phyloP scores from a whole-genome alignment of 2,329 filamentous ascomycete species.

The Aspergillus ruber region DNA sequence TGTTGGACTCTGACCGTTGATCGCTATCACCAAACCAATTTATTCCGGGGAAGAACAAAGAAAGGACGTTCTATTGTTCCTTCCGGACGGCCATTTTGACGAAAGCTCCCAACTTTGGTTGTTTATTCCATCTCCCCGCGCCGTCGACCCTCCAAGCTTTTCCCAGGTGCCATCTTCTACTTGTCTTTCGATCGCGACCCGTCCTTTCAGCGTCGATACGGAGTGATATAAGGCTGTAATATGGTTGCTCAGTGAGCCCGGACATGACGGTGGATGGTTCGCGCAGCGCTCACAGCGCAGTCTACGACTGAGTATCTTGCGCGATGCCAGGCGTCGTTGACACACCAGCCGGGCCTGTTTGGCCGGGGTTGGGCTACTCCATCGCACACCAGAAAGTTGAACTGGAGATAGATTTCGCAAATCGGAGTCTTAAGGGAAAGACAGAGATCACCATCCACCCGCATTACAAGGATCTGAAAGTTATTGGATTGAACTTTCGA shows the following conservation, averaged over 20 bases:
- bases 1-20: background rate
- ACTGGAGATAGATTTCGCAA: slow-evolving; percentile 79
- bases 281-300: slow-evolving; percentile 33
- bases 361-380: slow-evolving; percentile 41
- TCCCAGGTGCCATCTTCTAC: background rate
- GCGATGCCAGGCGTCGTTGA: slow-evolving; percentile 37
- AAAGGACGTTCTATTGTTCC: background rate
- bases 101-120: background rate
- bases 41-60: background rate
- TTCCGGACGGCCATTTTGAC: background rate
- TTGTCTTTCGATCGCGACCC: background rate
- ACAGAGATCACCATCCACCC: slow-evolving; percentile 76
- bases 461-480: slow-evolving; percentile 48
- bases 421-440: slow-evolving; percentile 66
- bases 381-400: slow-evolving; percentile 82
- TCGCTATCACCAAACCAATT: background rate
- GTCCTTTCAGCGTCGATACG: background rate
- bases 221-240: background rate
- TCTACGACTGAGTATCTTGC: slow-evolving; percentile 28
- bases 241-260: slow-evolving; percentile 12
- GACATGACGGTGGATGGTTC: slow-evolving; percentile 35
- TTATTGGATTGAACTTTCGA: slow-evolving; percentile 55
- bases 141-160: background rate
- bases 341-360: slow-evolving; percentile 21
- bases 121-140: background rate